Conservation (phyloP, 495 filamentous ascomycete species). For the Neurospora africana region DNA sequence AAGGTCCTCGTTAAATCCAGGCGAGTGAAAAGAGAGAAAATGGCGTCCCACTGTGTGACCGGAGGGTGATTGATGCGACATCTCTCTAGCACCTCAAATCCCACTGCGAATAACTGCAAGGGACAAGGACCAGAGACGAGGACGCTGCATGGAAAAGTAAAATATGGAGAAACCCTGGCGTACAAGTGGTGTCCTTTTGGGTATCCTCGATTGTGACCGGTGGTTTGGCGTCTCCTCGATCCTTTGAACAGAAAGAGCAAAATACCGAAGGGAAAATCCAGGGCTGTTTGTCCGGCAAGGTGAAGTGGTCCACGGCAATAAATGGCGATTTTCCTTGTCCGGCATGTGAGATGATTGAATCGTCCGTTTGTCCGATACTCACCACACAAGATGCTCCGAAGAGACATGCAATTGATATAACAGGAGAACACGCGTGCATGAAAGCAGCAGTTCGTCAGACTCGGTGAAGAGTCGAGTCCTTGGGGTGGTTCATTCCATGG, state of each 20-base stretch:
- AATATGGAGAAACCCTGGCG: background rate
- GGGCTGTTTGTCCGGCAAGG: background rate
- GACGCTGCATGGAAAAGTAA: background rate
- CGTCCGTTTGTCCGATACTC: background rate
- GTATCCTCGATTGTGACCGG: background rate
- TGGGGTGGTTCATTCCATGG: background rate
- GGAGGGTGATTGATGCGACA: background rate
- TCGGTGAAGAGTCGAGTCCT: background rate
- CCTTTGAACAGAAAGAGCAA: background rate
- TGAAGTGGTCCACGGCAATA: background rate
- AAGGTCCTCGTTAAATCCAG: background rate
- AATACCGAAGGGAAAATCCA: background rate
- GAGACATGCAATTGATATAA: background rate
- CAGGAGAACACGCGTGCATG: background rate
- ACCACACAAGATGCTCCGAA: background rate
- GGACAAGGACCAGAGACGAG: background rate
- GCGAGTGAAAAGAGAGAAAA: background rate
- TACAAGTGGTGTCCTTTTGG: background rate
- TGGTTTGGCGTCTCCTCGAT: background rate
- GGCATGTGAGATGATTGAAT: background rate
- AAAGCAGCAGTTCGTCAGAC: background rate
- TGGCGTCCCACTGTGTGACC: background rate
- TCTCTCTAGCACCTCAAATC: background rate
- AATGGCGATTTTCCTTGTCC: background rate
- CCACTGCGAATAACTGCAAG: background rate